Evolutionary conservation across 75 land plant genomes (phyloP), one percentile per base, ranked within the genome.

Genomic region (Sequoia sempervirens): DNA sequence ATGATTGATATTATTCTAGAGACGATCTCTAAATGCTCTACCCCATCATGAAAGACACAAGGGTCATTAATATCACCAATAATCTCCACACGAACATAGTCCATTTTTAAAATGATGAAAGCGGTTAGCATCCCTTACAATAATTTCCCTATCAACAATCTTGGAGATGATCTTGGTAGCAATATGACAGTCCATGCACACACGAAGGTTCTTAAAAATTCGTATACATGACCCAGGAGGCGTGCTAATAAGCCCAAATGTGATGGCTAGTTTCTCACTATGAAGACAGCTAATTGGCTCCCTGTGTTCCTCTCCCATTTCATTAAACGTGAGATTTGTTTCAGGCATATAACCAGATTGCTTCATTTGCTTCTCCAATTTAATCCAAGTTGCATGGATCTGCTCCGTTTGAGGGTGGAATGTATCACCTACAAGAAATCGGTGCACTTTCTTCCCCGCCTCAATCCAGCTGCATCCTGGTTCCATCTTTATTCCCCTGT

Each of bases 391-490:
- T 54, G 81, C 87, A 88, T 87, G 82, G 36, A 93, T 94, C 46
- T 90, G 69, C 10, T 82, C 81, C 4, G 85, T 73, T 70, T 86
- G 81, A 37, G 91, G 87, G 74, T 94, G 93, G 4, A 84, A 81
- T 72, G 8, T 36, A 80, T 92, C 93, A 53, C 88, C 91, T 70
- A 83, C 88, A 23, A 89, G 92, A 84, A 94, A 94, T 26, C 79
- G 28, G 81, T 72, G 88, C 54, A 92, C 83, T 50, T 86, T 37
- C 68, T 90, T 86, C 46, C 85, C 85, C 45, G 88, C 69, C 72
- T 93, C 86, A 38, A 93, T 87, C 93, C 93, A 93, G 72, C 92
- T 87, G 87, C 86, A 92, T 37, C 86, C 93, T 36, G 91, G 92
- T 68, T 84, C 79, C 87, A 87, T 90, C 75, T 85, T 88, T 38